Base-by-base conservation (phyloP, 495 filamentous ascomycete species). In the Aspergillus diversus region DNA sequence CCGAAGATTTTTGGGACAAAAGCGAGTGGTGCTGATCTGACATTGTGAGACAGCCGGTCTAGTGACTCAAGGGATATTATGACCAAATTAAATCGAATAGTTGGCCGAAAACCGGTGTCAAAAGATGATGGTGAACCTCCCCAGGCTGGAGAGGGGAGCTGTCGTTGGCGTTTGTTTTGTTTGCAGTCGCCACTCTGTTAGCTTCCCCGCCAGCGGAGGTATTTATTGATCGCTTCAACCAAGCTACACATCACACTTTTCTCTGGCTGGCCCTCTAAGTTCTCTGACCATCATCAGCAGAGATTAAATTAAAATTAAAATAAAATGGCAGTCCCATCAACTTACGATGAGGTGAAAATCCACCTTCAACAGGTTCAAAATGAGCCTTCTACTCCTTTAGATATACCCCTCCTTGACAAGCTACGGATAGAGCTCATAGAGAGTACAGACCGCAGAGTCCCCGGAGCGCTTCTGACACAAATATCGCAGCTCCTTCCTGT, bases 1-100 rank as follows among this genome's bases (percentile, higher is more conserved):
- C 86, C 60, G 93, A 91, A 9, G 90, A 86, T 68, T 89, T 83
- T 9, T 77, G 80, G 1, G 88, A 90, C 35, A 91, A 69, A 33
- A 90, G 81, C 9, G 84, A 80, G 32, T 80, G 80, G 21, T 66
- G 17, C 15, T 71, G 56, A n/a, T 73, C 73, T 64, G 73, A 68
- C 64, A 67, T 78, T 59, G 32, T 55, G 43, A 16, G 27, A 42
- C 35, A 39, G 53, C 15, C 33, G 16, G 33, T 42, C 48, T 42
- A n/a, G 21, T 32, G 48, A 55, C 51, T 37, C 39, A 15, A 21
- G 7, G 12, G 46, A 7, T 16, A 51, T 27, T n/a, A 59, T 7
- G 46, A 7, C 46, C 33, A 8, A 2, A 34, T n/a, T 59, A 39
- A 33, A 15, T 34, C n/a, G 39, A 49, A 17, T 34, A 17, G 33